Evolutionary conservation across 169 alveolate species (phyloP).

Genomic region (Theileria sp.): DNA sequence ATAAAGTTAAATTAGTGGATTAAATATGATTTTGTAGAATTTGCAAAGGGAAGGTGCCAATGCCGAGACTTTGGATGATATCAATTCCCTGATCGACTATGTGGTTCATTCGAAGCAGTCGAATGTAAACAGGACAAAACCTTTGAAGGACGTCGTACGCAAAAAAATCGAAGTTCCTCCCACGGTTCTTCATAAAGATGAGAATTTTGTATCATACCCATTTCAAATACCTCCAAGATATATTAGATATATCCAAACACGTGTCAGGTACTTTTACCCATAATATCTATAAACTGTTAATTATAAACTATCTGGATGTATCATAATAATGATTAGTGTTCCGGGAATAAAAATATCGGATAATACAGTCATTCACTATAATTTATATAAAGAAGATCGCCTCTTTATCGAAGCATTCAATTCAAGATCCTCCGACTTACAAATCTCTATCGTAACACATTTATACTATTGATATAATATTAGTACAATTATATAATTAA

Average conservation of each 20-base stretch:
- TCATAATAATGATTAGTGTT: constrained; percentile 20
- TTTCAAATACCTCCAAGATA: constrained; percentile 75
- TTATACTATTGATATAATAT: not conserved
- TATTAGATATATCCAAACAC: constrained; percentile 78
- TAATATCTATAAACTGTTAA: not conserved
- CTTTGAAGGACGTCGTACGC: constrained; percentile 20
- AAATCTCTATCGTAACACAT: constrained; percentile 25
- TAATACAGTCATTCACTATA: constrained; percentile 74
- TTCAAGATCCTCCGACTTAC: constrained; percentile 50
- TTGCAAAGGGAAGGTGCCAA: constrained; percentile 21
- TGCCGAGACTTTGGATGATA: constrained; percentile 41
- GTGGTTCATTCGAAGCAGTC: constrained; percentile 47
- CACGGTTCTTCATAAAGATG: constrained; percentile 57
- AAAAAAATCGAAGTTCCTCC: constrained; percentile 55
- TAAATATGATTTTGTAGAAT: constrained; percentile 14
- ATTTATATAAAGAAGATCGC: constrained; percentile 74
- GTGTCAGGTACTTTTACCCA: constrained; percentile 67
- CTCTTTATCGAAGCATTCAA: constrained; percentile 70
- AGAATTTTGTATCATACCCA: constrained; percentile 31
- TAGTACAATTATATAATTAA: not conserved
- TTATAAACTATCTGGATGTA: too few species aligned
- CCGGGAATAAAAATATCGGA: constrained; percentile 76
- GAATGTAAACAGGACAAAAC: constrained; percentile 49
- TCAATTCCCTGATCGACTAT: constrained; percentile 33
- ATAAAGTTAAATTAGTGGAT: not conserved